These are phyloP conservation scores for Candida suzukii DNA, from an alignment of 805 yeast species.

Conservation along the genomic window DNA sequence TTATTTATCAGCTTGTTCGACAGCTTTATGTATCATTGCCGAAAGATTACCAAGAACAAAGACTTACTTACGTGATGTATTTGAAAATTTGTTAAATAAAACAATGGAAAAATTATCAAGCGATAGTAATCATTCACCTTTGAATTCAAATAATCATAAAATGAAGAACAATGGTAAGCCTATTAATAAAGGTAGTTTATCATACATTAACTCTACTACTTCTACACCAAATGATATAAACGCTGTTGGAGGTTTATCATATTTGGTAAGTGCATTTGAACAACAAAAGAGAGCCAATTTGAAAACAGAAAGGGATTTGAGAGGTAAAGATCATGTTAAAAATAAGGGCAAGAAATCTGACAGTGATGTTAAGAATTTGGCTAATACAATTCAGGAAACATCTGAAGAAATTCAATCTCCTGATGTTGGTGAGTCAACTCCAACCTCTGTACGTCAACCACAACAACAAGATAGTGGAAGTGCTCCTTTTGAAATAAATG, in stretches of 20 bases:
- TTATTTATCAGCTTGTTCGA: slow-evolving; percentile 17
- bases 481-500: neutral
- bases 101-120: slow-evolving; percentile 12
- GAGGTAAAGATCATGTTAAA: too few species aligned
- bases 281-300: neutral
- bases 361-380: too few species aligned
- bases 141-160: too few species aligned
- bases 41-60: slow-evolving; percentile 18
- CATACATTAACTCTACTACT: neutral
- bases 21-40: slow-evolving; percentile 15
- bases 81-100: slow-evolving; percentile 11
- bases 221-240: neutral
- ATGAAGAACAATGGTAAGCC: too few species aligned
- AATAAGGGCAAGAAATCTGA: too few species aligned
- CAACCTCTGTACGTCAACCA: too few species aligned
- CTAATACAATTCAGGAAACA: neutral
- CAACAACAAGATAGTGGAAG: neutral
- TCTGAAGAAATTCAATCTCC: neutral
- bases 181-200: neutral
- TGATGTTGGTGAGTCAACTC: too few species aligned
- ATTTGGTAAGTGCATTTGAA: neutral
- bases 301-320: neutral
- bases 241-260: neutral
- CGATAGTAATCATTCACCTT: slow-evolving; percentile 3
- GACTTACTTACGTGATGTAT: slow-evolving; percentile 13